Conservation (phyloP, 345 rosid genomes). For the Gossypium raimondii region DNA sequence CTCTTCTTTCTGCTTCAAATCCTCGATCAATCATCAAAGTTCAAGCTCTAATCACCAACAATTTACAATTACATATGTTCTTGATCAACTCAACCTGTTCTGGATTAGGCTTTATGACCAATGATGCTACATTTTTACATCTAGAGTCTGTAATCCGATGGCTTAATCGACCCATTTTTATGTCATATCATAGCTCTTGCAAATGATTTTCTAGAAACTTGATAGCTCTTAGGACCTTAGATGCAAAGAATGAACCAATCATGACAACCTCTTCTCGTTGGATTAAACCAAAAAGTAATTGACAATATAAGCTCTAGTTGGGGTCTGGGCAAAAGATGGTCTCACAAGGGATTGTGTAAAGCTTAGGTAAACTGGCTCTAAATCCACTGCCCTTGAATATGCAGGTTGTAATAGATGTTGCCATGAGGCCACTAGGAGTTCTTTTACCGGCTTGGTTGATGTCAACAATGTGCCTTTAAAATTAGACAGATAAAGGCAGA, state of each 20-base stretch:
- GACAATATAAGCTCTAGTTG: background rate
- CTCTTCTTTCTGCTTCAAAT: no score
- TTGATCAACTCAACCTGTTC: background rate
- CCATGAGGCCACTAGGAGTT: constrained; percentile 49
- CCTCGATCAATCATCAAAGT: no score
- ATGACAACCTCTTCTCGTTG: background rate
- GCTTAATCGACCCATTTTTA: background rate
- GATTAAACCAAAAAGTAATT: background rate
- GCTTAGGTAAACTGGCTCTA: background rate
- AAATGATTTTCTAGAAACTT: background rate
- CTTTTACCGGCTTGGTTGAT: constrained; percentile 38
- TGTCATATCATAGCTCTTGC: background rate
- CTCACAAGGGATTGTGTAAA: background rate
- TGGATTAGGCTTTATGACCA: background rate
- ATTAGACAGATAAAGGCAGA: background rate
- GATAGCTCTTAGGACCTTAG: background rate
- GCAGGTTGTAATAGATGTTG: constrained; percentile 12
- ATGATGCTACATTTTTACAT: background rate
- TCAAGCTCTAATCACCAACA: no score
- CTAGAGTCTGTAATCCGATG: background rate
- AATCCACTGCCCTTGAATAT: background rate
- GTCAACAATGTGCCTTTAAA: background rate
- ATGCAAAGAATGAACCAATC: background rate
- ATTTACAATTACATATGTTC: background rate
- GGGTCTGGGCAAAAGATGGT: background rate